Percentiles rank a stretch among this genome's conserved stretches.
Conservation (phyloP, 345 rosid genomes). For the Rhizophora apiculata region DNA sequence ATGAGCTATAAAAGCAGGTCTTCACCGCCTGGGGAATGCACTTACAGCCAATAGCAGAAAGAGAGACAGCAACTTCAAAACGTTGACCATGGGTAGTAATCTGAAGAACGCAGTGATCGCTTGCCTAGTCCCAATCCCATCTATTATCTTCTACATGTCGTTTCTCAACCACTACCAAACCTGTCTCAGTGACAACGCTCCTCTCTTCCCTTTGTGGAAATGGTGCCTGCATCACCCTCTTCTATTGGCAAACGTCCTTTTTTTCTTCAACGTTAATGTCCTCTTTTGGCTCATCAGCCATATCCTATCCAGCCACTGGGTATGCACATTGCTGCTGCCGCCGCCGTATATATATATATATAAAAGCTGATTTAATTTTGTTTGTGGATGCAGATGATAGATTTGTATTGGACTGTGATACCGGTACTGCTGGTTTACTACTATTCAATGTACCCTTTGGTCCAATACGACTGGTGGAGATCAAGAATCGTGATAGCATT, state of each 20-base stretch:
- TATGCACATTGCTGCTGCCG: slow-evolving; percentile 7
- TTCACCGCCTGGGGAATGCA: no score
- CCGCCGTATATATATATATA: background rate
- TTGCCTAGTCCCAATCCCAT: slow-evolving; percentile 72
- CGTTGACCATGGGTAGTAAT: slow-evolving; percentile 37
- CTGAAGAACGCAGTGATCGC: slow-evolving; percentile 60
- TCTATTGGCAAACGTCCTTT: slow-evolving; percentile 66
- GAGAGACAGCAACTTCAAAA: background rate
- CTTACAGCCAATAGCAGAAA: no score
- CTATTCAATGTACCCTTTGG: slow-evolving; percentile 72
- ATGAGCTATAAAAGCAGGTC: slow-evolving; percentile 1
- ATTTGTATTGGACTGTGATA: slow-evolving; percentile 90
- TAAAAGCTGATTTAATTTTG: slow-evolving; percentile 6
- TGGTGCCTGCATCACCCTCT: slow-evolving; percentile 87
- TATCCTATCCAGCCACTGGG: slow-evolving; percentile 86
- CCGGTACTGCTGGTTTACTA: slow-evolving; percentile 77
- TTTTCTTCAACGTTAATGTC: slow-evolving; percentile 89
- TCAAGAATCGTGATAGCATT: slow-evolving; percentile 53
- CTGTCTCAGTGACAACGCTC: background rate
- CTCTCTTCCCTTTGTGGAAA: slow-evolving; percentile 40
- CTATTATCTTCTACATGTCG: slow-evolving; percentile 54
- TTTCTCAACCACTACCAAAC: slow-evolving; percentile 44
- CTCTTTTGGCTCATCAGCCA: slow-evolving; percentile 85
- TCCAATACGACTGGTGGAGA: slow-evolving; percentile 55
- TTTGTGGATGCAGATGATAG: slow-evolving; percentile 64